Base-by-base conservation (phyloP, 2,329 filamentous ascomycete genomes). In the Septoria linicola region DNA sequence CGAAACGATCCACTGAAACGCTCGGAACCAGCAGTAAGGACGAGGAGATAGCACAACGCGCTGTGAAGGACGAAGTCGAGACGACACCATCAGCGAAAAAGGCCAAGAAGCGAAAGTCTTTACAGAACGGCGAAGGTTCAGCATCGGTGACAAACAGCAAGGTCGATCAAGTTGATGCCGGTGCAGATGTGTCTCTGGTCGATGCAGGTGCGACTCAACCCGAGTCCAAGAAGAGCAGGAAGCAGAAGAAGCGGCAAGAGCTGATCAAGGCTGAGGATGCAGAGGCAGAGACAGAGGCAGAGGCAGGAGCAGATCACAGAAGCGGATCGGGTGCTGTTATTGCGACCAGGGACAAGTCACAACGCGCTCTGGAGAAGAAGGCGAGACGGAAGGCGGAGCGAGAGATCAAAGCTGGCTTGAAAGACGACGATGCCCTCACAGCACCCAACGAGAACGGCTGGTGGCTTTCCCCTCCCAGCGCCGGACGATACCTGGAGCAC, bases 401-500 rank as follows among this genome's bases (percentile, higher is more conserved):
- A 11, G 45, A 54, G 37, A 39, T 51, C 40, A 46, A 47, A 23
- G 49, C 45, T 11, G 51, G 52, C 21, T 27, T 53, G 43, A 53
- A 36, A 14, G 52, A 52, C 19, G 53, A 55, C 23, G 53, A 55
- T 8, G 35, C 36, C 25, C 41, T 50, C n/a, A 52, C 50, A 21
- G 39, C 46, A 27, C 49, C 59, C 2, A 59, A 56, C 49, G 25
- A 55, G 36, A 37, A 59, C 30, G 58, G 57, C 25, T 81, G 78
- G 78, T 69, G 66, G 19, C 61, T 79, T 8, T 79, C 78, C 14
- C 65, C 71, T n/a, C 68, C 76, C 6, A 66, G 73, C 23, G 81
- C 78, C 34, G 82, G 82, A 17, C 75, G 76, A 48, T 80, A 81
- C 61, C 69, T 79, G 49, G 70, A 76, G 39, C 66, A 78, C 42